Conservation (phyloP, 2,329 filamentous ascomycete genomes). For the Rhynchosporium agropyri region DNA sequence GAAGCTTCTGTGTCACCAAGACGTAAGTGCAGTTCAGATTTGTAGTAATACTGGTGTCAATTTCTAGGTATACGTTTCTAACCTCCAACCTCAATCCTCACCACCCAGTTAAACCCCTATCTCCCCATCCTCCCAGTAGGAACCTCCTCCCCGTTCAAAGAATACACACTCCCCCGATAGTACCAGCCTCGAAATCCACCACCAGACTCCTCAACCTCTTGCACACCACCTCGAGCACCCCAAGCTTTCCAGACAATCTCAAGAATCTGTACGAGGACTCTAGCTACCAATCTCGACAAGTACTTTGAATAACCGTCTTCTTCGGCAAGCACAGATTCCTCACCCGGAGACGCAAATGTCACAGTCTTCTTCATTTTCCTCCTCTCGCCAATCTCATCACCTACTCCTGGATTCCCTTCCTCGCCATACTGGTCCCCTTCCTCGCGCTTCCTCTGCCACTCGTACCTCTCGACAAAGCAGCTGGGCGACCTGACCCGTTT, state of each 20-base stretch:
- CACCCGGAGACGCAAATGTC: background rate
- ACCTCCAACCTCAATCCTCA: background rate
- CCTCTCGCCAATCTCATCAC: background rate
- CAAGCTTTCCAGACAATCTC: conserved; percentile 28
- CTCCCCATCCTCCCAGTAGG: background rate
- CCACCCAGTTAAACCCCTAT: background rate
- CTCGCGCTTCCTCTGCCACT: conserved; percentile 13
- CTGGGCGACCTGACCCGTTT: conserved; percentile 24
- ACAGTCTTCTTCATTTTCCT: conserved; percentile 15
- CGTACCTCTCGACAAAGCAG: conserved; percentile 21
- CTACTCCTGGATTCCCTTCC: conserved; percentile 21
- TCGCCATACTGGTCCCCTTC: conserved; percentile 20
- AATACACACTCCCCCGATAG: conserved; percentile 28
- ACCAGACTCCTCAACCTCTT: conserved; percentile 26
- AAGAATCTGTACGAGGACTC: conserved; percentile 15
- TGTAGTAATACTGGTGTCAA: background rate
- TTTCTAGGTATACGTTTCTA: background rate
- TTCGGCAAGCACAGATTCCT: background rate
- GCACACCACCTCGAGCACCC: conserved; percentile 25
- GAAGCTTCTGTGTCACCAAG: too few relatives aligned
- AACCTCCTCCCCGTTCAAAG: conserved; percentile 1
- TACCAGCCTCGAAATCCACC: conserved; percentile 26
- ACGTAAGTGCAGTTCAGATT: background rate
- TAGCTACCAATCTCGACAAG: conserved; percentile 8
- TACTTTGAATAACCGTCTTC: background rate